Evolutionary conservation across 257 asterid genomes (phyloP).

Genomic region (Capsicum pubescens): DNA sequence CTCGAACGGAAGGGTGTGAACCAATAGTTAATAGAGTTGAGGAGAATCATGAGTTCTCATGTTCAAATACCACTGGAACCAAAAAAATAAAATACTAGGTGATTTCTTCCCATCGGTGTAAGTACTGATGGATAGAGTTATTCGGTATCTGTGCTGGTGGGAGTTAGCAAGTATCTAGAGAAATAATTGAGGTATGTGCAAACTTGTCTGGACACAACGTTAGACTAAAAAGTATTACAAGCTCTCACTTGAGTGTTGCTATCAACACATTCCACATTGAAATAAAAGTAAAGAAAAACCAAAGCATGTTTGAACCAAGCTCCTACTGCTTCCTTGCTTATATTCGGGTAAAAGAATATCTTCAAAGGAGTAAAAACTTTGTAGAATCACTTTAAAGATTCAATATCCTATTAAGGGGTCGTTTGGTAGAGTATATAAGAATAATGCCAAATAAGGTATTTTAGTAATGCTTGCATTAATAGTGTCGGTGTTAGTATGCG

Average conservation of each 20-base stretch:
- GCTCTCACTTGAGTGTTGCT: neutral
- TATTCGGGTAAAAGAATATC: neutral
- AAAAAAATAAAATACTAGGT: neutral
- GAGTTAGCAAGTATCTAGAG: neutral
- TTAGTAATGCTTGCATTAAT: no score
- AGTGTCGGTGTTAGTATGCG: no score
- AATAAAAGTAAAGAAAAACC: neutral
- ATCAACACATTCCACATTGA: neutral
- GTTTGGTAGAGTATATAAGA: no score
- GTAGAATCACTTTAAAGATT: neutral
- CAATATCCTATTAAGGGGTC: neutral
- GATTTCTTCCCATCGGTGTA: neutral
- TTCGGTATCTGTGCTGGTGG: neutral
- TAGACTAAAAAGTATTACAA: neutral
- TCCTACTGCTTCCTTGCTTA: neutral
- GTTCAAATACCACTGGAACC: neutral
- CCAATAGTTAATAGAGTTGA: neutral
- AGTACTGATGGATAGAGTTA: neutral
- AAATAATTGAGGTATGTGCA: neutral
- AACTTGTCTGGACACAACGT: neutral
- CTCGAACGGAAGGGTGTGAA: neutral
- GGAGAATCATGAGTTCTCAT: neutral
- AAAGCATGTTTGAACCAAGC: constrained; percentile 11
- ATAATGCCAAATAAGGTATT: no score
- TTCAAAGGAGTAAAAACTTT: neutral